Evolutionary conservation across 2,329 filamentous ascomycete species (phyloP), one percentile per base, ranked within the genome.

Genomic region (Talaromyces atroroseus): DNA sequence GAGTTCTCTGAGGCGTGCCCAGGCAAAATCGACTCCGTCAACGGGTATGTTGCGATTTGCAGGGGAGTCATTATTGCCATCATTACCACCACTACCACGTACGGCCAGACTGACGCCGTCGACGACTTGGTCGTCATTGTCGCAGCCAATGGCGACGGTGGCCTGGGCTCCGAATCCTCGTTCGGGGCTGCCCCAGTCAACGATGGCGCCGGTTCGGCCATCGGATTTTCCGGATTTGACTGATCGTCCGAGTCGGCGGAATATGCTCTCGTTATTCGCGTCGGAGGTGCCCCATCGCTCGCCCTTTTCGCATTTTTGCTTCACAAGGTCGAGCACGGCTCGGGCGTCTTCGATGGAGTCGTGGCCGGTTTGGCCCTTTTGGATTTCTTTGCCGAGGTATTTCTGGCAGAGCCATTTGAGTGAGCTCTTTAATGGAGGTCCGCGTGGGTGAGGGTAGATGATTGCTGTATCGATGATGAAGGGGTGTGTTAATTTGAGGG

Each of bases 271-370:
- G 42, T 85, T 86, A 47, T 85, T 86, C 1, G 85, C 81, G 45
- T 95, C 90, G 50, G 84, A 84, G 0, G 87, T 87, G 36, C 90
- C 94, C 89, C 92, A 99, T 23, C 79, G 74, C 61, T 88, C 89
- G 42, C 94, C 94, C 73, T 89, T 94, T 71, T 97, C 92, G 70
- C 92, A 96, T 71, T 99, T 99, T 68, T 92, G 87, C 72, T 94
- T 95, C 49, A 97, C 85, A 1, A 99, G 85, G 65, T 97, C 92
- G 14, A 99, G 84, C 61, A 91, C 95, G 2, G 94, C 91, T 62
- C 82, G 86, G 14, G 94, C 91, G 70, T 99, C 94, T 72, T 99
- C 94, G 60, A 96, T 82, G 58, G 89, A 94, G 78, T 97, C 87
- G 69, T 99, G 94, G 16, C 94, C 94, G 16, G 80, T 78, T 16